A percentile compares a stretch with the other conserved stretches of the same genome.
phyloP scores from a whole-genome alignment of 495 filamentous ascomycete genomes.

The Thermothielavioides terrestris region DNA sequence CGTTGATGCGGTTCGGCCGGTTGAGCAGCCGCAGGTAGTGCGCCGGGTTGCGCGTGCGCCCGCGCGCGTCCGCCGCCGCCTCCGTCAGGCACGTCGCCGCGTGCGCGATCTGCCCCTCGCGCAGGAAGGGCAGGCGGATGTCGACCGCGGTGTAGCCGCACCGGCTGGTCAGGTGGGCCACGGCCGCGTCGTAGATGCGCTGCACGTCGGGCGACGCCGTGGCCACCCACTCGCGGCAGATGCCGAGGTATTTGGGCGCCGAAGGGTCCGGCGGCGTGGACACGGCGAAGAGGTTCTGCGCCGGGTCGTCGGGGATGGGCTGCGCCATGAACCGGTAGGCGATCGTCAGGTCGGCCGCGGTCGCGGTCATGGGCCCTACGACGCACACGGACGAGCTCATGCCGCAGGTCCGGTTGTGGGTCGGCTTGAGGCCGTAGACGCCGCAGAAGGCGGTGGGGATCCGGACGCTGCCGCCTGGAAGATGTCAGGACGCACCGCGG shows the following conservation, averaged over 20 bases:
- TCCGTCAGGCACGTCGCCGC: constrained; percentile 72
- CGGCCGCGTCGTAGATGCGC: constrained; percentile 46
- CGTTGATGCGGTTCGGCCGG: constrained; percentile 63
- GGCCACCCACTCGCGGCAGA: constrained; percentile 69
- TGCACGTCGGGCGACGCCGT: constrained; percentile 56
- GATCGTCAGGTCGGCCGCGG: constrained; percentile 71
- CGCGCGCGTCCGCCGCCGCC: constrained; percentile 36
- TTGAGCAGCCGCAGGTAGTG: constrained; percentile 41
- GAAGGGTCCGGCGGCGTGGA: constrained; percentile 37
- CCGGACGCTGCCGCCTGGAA: constrained; percentile 62
- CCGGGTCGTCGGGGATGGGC: constrained; percentile 50
- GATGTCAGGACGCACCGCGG: too few species aligned
- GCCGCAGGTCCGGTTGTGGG: constrained; percentile 56
- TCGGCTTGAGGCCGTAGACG: constrained; percentile 79
- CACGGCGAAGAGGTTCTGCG: constrained; percentile 30
- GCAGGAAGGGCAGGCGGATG: constrained; percentile 68
- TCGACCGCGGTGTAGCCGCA: constrained; percentile 60
- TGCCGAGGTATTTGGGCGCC: constrained; percentile 50
- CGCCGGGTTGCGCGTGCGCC: constrained; percentile 14
- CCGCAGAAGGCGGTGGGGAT: constrained; percentile 79
- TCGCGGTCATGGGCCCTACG: constrained; percentile 67
- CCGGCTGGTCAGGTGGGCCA: constrained; percentile 51
- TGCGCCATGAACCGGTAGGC: constrained; percentile 67
- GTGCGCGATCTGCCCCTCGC: constrained; percentile 68
- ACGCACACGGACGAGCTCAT: constrained; percentile 58